These are phyloP conservation scores for Phialocephala sp. DNA, from an alignment of 2,329 filamentous ascomycete species.

Conservation along the genomic window DNA sequence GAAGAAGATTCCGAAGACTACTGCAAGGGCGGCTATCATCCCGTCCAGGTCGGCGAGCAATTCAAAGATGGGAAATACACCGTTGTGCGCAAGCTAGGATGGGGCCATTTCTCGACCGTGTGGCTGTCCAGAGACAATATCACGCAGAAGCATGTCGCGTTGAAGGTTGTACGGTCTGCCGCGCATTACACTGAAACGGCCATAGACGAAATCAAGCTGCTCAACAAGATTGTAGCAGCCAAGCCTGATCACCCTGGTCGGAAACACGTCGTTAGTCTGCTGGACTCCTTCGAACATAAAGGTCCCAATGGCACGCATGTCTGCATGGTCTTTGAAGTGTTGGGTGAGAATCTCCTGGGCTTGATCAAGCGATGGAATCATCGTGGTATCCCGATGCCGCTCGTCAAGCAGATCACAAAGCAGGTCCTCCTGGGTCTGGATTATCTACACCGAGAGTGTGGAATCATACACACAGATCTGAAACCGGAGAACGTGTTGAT, in stretches of 20 bases:
- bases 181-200: slow-evolving; percentile 99
- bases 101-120: slow-evolving; percentile 99
- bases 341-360: slow-evolving; percentile 92
- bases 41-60: slow-evolving; percentile 90
- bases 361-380: slow-evolving; percentile 99
- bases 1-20: slow-evolving; percentile 99
- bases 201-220: slow-evolving; percentile 97
- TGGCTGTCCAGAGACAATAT: slow-evolving; percentile 84
- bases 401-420: slow-evolving; percentile 99
- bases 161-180: slow-evolving; percentile 97
- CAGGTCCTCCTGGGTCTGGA: slow-evolving; percentile 95
- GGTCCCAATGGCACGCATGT: slow-evolving; percentile 96
- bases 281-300: slow-evolving; percentile 97
- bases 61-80: slow-evolving; percentile 99
- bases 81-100: slow-evolving; percentile 93
- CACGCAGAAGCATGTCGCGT: slow-evolving; percentile 90
- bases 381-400: slow-evolving; percentile 90
- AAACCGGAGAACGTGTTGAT: slow-evolving; percentile 99
- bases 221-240: slow-evolving; percentile 95
- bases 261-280: slow-evolving; percentile 91
- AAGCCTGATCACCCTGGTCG: slow-evolving; percentile 94
- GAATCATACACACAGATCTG: slow-evolving; percentile 97
- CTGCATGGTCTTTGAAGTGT: slow-evolving; percentile 98
- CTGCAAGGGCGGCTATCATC: slow-evolving; percentile 98
- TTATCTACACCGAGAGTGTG: slow-evolving; percentile 96